Evolutionary conservation across 1,284 basidiomycete species (phyloP), one percentile per base, ranked within the genome.

Genomic region (Cryptococcus sp.): DNA sequence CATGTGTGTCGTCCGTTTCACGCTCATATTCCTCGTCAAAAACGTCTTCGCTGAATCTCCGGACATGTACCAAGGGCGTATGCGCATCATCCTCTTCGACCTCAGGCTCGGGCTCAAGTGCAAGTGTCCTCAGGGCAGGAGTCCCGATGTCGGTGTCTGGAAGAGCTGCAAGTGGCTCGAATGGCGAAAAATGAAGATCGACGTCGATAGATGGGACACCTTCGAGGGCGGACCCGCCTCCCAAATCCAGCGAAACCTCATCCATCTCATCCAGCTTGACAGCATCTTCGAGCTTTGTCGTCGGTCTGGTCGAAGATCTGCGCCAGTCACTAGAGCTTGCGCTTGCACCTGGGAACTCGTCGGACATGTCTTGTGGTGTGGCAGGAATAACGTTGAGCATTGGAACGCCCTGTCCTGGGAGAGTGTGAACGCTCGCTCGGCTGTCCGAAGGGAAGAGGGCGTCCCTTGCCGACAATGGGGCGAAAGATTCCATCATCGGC

Each of bases 331-430:
- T 34, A 10, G 29, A 34, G 29, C 29, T 34, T 34, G 29, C 3
- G 29, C 29, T 34, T 34, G 51, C 46, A 1, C 37, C 47, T 1
- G 55, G 48, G 49, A 71, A 73, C n/a, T 66, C 69, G 40, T 75
- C 69, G 5, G 50, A 50, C 17, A 50, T 52, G 7, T 70, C 58
- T 51, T 70, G 66, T 1, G 75, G 75, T 5, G 75, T 77, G 3
- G 75, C 73, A n/a, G 75, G 75, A 37, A 77, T 76, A 59, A 77
- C 67, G 44, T 77, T 76, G 57, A 77, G 59, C 64, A 72, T 69
- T 2, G 74, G 74, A 19, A 73, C 63, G 41, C 58, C 53, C 19
- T 52, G 50, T 16, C 57, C 57, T 13, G 52, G 52, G 8, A 63
- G 19, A 13, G 55, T 59, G 15, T 56, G 39, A 7, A 58, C 43